These are phyloP conservation scores for Colletotrichum cuscutae DNA, from an alignment of 2,329 filamentous ascomycete genomes.

Conservation along the genomic window DNA sequence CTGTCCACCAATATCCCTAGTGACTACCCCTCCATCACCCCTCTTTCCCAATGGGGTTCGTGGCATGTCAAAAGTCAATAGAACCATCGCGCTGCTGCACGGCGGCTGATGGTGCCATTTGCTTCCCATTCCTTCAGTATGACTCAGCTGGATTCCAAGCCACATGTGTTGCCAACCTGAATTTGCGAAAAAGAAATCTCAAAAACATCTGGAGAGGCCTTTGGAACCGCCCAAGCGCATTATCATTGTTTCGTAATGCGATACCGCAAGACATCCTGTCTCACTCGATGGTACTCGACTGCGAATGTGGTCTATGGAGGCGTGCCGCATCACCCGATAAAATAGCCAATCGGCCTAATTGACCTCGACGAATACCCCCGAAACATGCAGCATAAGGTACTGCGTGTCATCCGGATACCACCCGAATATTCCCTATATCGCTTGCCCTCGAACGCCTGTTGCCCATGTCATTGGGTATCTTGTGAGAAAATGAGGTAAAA, in stretches of 20 bases:
- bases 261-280: neutral
- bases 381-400: neutral
- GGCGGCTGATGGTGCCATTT: neutral
- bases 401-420: neutral
- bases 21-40: conserved; percentile 6
- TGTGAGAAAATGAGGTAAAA: neutral
- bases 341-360: neutral
- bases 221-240: neutral
- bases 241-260: neutral
- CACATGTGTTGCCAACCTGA: neutral
- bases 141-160: neutral
- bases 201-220: neutral
- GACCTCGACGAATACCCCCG: neutral
- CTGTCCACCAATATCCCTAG: neutral
- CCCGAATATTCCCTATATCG: neutral
- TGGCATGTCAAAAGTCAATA: neutral
- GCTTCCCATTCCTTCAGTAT: neutral
- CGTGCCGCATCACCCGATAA: neutral
- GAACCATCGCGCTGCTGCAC: neutral
- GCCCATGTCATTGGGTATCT: neutral
- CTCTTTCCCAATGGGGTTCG: neutral
- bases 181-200: neutral
- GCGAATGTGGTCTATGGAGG: neutral
- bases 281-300: neutral
- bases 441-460: neutral